Percentiles rank a stretch among this genome's conserved stretches.
Conservation (phyloP, 2,329 filamentous ascomycete species). For the Lachnellula suecica region DNA sequence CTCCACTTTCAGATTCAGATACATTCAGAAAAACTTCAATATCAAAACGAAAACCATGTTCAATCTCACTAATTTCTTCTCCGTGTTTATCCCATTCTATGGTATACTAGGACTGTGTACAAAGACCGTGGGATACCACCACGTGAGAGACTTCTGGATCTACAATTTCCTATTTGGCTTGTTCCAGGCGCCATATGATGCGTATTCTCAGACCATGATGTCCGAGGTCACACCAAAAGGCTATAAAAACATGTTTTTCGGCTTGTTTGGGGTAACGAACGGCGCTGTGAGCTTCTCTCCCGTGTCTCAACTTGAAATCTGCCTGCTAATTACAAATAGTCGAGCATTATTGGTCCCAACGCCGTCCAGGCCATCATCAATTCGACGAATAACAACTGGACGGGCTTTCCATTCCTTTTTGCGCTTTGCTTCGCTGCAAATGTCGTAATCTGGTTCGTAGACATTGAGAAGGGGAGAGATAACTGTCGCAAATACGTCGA, state of each 20-base stretch:
- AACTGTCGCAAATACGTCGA: slow-evolving; percentile 38
- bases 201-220: slow-evolving; percentile 44
- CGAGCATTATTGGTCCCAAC: slow-evolving; percentile 42
- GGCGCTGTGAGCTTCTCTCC: slow-evolving; percentile 34
- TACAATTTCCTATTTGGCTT: slow-evolving; percentile 42
- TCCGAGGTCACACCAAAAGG: slow-evolving; percentile 41
- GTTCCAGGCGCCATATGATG: slow-evolving; percentile 43
- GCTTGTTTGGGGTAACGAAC: slow-evolving; percentile 43
- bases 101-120: slow-evolving; percentile 42
- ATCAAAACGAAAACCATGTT: slow-evolving; percentile 42
- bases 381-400: slow-evolving; percentile 40
- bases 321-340: slow-evolving; percentile 28
- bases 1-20: slow-evolving; percentile 42
- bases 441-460: slow-evolving; percentile 39
- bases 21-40: slow-evolving; percentile 40
- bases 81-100: slow-evolving; percentile 40
- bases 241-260: slow-evolving; percentile 45
- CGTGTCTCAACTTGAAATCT: not conserved
- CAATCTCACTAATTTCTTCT: slow-evolving; percentile 40
- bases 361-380: slow-evolving; percentile 44
- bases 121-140: slow-evolving; percentile 38
- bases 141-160: slow-evolving; percentile 40
- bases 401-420: slow-evolving; percentile 43
- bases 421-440: slow-evolving; percentile 37
- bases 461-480: slow-evolving; percentile 40